Percentiles rank a stretch among this genome's conserved stretches.
Evolutionary conservation across 2,329 filamentous ascomycete species (phyloP).

Genomic region (Verticillium isaacii): DNA sequence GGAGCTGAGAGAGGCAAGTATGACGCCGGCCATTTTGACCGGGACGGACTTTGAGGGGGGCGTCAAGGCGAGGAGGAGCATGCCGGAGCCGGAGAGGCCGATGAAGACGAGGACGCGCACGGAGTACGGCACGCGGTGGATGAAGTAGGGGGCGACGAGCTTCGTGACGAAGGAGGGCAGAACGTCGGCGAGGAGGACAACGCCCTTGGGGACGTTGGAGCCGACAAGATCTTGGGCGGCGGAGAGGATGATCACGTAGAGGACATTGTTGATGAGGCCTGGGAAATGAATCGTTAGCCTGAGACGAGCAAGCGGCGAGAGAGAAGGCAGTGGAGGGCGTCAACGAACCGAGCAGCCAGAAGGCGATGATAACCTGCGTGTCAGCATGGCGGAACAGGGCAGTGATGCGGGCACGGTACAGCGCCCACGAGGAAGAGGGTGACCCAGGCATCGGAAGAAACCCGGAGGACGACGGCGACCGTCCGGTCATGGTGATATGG

Average conservation of each 20-base stretch:
- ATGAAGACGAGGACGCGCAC: conserved; percentile 72
- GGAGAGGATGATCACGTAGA: conserved; percentile 95
- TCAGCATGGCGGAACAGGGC: conserved; percentile 64
- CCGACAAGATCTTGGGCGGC: conserved; percentile 94
- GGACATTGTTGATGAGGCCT: conserved; percentile 94
- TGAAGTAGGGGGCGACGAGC: conserved; percentile 87
- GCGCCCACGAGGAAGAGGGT: conserved; percentile 65
- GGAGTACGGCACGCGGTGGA: conserved; percentile 79
- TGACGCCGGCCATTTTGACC: conserved; percentile 75
- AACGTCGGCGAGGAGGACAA: conserved; percentile 90
- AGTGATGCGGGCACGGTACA: conserved; percentile 62
- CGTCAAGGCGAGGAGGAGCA: conserved; percentile 83
- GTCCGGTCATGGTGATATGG: not conserved
- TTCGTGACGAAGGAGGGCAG: conserved; percentile 86
- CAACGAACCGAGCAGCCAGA: conserved; percentile 83
- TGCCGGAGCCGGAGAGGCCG: conserved; percentile 71
- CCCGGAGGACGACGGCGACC: conserved; percentile 35
- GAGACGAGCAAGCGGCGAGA: not conserved
- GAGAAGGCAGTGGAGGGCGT: not conserved
- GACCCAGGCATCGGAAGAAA: conserved; percentile 54
- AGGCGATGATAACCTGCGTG: conserved; percentile 68
- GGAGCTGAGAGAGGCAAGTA: conserved; percentile 78
- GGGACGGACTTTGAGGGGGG: conserved; percentile 61
- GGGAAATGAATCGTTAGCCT: conserved; percentile 3
- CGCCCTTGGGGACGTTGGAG: conserved; percentile 80